Evolutionary conservation across 2,329 filamentous ascomycete genomes (phyloP).

Genomic region (Colletotrichum cordylinicola): DNA sequence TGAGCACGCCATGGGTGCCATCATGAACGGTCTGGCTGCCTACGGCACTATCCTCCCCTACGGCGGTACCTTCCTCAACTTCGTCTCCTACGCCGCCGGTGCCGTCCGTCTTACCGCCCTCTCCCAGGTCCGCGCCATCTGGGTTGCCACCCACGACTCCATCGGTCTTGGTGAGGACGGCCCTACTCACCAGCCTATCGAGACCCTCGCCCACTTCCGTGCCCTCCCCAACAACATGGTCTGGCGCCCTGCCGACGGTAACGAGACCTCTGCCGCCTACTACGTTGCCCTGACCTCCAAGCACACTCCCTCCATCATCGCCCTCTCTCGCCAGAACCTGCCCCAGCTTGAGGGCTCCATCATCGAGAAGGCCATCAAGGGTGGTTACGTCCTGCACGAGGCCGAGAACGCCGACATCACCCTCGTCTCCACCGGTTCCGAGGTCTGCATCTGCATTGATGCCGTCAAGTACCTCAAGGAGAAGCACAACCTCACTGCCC

Average conservation of each 20-base stretch:
- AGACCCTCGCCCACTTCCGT: constrained; percentile 98
- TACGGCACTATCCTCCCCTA: constrained; percentile 96
- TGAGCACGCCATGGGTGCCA: constrained; percentile 90
- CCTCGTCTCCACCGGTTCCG: constrained; percentile 92
- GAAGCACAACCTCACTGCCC: constrained; percentile 84
- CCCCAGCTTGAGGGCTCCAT: constrained; percentile 95
- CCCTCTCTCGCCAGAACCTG: constrained; percentile 96
- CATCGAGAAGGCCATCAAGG: constrained; percentile 89
- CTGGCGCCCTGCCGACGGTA: constrained; percentile 97
- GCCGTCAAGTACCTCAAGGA: constrained; percentile 90
- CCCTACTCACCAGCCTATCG: constrained; percentile 98
- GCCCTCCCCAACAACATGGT: constrained; percentile 99
- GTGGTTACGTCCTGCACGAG: constrained; percentile 91
- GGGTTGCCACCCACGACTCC: constrained; percentile 97
- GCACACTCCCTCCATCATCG: constrained; percentile 90
- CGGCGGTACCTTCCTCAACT: constrained; percentile 98
- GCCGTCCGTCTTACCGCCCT: constrained; percentile 93
- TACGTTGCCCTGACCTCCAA: constrained; percentile 92
- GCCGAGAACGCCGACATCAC: constrained; percentile 84
- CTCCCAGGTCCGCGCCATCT: constrained; percentile 89
- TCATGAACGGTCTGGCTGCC: constrained; percentile 93
- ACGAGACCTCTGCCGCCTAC: constrained; percentile 98
- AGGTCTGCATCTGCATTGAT: constrained; percentile 93
- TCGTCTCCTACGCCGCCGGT: constrained; percentile 96
- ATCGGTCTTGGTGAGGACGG: constrained; percentile 99